A percentile compares a stretch with the other conserved stretches of the same genome.
phyloP scores from a whole-genome alignment of 2,329 filamentous ascomycete genomes.

The Nothophaeocryptopus gaeumannii region DNA sequence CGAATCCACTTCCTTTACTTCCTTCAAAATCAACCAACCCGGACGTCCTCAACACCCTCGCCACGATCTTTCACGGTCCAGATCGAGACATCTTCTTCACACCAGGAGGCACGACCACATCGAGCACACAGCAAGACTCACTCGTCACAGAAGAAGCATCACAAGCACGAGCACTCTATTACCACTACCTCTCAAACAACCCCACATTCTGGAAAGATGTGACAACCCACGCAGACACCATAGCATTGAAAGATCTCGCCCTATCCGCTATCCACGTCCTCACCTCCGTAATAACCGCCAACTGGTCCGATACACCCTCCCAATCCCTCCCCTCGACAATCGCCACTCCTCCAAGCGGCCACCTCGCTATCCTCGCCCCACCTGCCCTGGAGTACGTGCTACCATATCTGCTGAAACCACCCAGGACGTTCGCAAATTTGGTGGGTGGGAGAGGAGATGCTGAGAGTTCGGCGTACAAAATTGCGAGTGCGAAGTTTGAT shows the following conservation, averaged over 20 bases:
- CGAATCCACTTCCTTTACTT: slow-evolving; percentile 48
- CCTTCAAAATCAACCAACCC: slow-evolving; percentile 53
- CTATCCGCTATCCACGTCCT: slow-evolving; percentile 55
- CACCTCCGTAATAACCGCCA: slow-evolving; percentile 52
- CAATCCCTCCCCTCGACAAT: slow-evolving; percentile 40
- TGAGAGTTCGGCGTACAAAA: slow-evolving; percentile 56
- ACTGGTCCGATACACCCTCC: slow-evolving; percentile 44
- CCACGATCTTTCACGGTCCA: slow-evolving; percentile 57
- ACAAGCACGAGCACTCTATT: slow-evolving; percentile 55
- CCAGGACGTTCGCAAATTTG: slow-evolving; percentile 57
- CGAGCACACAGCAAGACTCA: slow-evolving; percentile 19
- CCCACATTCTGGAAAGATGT: slow-evolving; percentile 53
- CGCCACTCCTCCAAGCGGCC: slow-evolving; percentile 40
- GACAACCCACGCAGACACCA: slow-evolving; percentile 52
- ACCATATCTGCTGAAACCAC: slow-evolving; percentile 57
- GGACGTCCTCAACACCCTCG: slow-evolving; percentile 55
- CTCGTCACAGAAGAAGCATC: slow-evolving; percentile 47
- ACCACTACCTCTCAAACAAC: slow-evolving; percentile 52
- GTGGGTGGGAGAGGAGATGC: slow-evolving; percentile 57
- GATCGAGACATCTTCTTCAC: slow-evolving; percentile 33
- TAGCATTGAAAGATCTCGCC: slow-evolving; percentile 57
- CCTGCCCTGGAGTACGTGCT: slow-evolving; percentile 51
- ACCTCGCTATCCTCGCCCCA: slow-evolving; percentile 53
- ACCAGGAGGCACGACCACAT: slow-evolving; percentile 31
- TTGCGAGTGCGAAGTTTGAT: slow-evolving; percentile 58